Conservation (phyloP, 2,329 filamentous ascomycete species). For the Herpotrichia juniperi region DNA sequence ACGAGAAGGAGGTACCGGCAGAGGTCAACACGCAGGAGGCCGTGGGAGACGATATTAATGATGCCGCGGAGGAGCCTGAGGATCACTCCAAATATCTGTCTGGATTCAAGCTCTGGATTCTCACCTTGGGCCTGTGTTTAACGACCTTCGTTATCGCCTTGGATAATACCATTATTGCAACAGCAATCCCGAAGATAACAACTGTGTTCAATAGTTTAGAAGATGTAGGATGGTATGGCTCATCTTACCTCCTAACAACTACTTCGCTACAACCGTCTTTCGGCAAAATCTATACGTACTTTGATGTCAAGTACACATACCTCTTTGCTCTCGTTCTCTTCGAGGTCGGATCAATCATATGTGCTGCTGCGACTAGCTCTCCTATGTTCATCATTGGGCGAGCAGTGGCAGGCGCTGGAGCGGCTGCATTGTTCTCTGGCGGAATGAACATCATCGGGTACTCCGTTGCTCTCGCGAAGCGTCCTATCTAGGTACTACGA, state of each 20-base stretch:
- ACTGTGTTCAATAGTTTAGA: slow-evolving; percentile 47
- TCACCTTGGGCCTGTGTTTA: slow-evolving; percentile 32
- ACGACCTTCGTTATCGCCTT: slow-evolving; percentile 26
- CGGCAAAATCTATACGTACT: slow-evolving; percentile 66
- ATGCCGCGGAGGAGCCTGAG: slow-evolving; percentile 26
- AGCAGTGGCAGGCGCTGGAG: slow-evolving; percentile 13
- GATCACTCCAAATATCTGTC: slow-evolving; percentile 44
- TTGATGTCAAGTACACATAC: slow-evolving; percentile 59
- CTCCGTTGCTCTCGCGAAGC: slow-evolving; percentile 37
- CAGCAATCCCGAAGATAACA: slow-evolving; percentile 50
- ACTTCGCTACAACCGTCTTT: slow-evolving; percentile 53
- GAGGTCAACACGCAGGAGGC: slow-evolving; percentile 6
- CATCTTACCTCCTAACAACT: slow-evolving; percentile 53
- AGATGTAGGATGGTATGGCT: slow-evolving; percentile 52
- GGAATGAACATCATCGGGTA: slow-evolving; percentile 14
- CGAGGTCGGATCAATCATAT: slow-evolving; percentile 58
- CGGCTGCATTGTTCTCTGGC: slow-evolving; percentile 17
- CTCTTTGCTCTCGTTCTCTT: slow-evolving; percentile 55
- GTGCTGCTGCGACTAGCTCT: slow-evolving; percentile 44
- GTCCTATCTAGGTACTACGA: slow-evolving; percentile 47
- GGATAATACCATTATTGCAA: slow-evolving; percentile 28
- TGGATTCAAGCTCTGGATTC: slow-evolving; percentile 40
- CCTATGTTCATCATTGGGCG: slow-evolving; percentile 16
- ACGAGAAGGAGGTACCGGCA: background rate
- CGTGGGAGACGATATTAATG: background rate